Percentiles rank a stretch among this genome's conserved stretches.
phyloP scores from a whole-genome alignment of 2,329 filamentous ascomycete species.

The Cytospora leucostoma region DNA sequence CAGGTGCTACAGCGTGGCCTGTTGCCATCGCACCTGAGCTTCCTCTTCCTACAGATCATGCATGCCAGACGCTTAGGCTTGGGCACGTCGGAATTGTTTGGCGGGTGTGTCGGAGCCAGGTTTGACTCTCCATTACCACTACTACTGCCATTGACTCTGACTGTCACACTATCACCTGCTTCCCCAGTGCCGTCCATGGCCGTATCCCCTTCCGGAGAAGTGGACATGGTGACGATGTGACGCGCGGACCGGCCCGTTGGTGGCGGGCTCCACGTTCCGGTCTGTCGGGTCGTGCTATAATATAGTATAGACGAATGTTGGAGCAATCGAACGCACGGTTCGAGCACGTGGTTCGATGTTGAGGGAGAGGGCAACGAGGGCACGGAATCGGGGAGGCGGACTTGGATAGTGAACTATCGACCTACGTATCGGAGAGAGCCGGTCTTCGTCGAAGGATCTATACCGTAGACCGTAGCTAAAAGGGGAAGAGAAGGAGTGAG shows the following conservation, averaged over 20 bases:
- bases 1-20: constrained; percentile 88
- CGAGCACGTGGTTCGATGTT: not conserved
- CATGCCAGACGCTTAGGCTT: constrained; percentile 94
- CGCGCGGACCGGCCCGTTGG: constrained; percentile 16
- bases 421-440: not conserved
- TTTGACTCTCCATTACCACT: constrained; percentile 41
- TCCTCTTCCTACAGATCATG: constrained; percentile 89
- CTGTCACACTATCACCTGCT: constrained; percentile 25
- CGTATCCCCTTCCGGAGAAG: constrained; percentile 43
- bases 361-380: not conserved
- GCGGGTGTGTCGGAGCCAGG: constrained; percentile 38
- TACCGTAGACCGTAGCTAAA: too few relatives aligned
- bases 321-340: not conserved
- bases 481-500: too few relatives aligned
- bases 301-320: not conserved
- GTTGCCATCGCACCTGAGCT: constrained; percentile 84
- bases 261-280: not conserved
- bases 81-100: constrained; percentile 59
- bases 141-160: constrained; percentile 28
- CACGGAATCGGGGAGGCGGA: not conserved
- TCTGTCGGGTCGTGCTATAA: constrained; percentile 4
- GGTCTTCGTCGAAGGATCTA: not conserved
- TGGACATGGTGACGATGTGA: constrained; percentile 35
- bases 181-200: constrained; percentile 31
- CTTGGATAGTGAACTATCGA: not conserved